Base-by-base conservation (phyloP, 768 basidiomycete genomes). In the Tylopilus intermedius region DNA sequence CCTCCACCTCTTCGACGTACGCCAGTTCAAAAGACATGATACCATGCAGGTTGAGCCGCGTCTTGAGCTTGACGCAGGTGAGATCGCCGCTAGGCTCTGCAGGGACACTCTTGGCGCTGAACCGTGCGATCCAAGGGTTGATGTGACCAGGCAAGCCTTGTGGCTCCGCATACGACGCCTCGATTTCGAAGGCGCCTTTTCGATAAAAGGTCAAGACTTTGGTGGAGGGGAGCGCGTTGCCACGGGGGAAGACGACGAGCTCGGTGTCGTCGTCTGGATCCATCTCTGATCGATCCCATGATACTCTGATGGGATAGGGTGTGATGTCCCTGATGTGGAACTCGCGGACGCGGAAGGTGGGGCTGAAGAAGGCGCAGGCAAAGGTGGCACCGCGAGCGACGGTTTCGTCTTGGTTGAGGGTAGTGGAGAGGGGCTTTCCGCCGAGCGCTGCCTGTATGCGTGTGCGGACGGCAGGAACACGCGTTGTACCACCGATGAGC, bases 361-460 rank as follows among this genome's bases (percentile, higher is more conserved):
- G 96, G 30, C 94, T 96, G 59, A 96, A 86, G 78, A 92, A 92
- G 27, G 96, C 95, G 67, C 95, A 97, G 35, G 93, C 84, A 70
- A 99, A 96, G 50, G 96, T 97, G 47, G 94, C 90, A 39, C 95
- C 96, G 42, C 95, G 90, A 8, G 92, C 93, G 61, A 94, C 79
- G 54, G 96, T 94, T 75, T 98, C 96, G 61, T 98, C 96, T 74
- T 94, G 92, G 79, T 98, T 99, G 67, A 95, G 84, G 30, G 96
- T 98, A 60, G 86, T 87, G 15, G 82, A 88, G 59, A 98, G 86
- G n/a, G 73, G 52, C 73, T 93, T 93, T 49, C 88, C 89, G 35
- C 76, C 75, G 73, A 96, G 94, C 57, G 83, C 87, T 30, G 80
- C 76, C 64, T 88, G 84, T 72, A 99, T 94, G 67, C 86, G 81